A percentile compares a stretch with the other conserved stretches of the same genome.
These are phyloP conservation scores for Linnemannia exigua DNA, from an alignment of 192 early-diverging fungal species.

Conservation along the genomic window DNA sequence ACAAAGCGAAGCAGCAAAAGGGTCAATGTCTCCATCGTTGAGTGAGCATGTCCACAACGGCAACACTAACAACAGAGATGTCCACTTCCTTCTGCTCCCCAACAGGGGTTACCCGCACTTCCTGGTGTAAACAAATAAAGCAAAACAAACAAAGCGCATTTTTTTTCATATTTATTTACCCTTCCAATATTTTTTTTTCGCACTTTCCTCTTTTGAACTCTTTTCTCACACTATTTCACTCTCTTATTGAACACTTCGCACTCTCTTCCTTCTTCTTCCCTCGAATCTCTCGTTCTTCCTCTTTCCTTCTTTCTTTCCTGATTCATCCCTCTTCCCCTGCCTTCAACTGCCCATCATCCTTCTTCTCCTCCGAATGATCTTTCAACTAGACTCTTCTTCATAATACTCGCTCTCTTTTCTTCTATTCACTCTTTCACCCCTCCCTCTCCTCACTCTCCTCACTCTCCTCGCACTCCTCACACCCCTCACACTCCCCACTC, in stretches of 20 bases:
- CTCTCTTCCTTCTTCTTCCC: background rate
- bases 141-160: too few relatives aligned
- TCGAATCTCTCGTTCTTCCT: background rate
- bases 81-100: too few relatives aligned
- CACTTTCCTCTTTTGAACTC: constrained; percentile 11
- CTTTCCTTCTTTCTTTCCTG: constrained; percentile 10
- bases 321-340: background rate
- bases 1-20: background rate
- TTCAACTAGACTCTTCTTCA: constrained; percentile 3
- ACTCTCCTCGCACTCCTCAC: background rate
- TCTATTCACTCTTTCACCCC: background rate
- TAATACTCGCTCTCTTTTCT: background rate
- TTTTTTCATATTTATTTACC: background rate
- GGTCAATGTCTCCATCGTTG: background rate
- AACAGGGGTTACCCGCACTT: too few relatives aligned
- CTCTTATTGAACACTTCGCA: background rate
- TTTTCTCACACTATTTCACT: background rate
- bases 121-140: background rate
- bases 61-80: background rate
- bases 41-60: background rate
- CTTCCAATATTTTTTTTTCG: background rate
- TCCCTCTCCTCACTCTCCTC: background rate
- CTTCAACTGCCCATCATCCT: background rate
- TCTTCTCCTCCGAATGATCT: constrained; percentile 16
- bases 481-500: background rate